A percentile compares a stretch with the other conserved stretches of the same genome.
Evolutionary conservation across 805 yeast genomes (phyloP).

Genomic region (Candida xiaguanensis): DNA sequence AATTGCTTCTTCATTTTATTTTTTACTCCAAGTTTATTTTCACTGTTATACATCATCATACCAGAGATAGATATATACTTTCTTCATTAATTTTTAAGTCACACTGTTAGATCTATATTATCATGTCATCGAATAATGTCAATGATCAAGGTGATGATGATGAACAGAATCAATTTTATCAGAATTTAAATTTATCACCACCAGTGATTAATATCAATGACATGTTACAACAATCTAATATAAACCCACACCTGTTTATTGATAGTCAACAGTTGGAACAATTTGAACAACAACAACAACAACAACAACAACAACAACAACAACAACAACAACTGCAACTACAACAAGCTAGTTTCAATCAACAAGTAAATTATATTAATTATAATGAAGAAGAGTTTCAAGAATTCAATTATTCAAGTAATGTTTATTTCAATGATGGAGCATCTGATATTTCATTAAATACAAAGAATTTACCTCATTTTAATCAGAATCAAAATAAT

Average conservation of each 20-base stretch:
- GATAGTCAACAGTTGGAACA: conserved; percentile 5
- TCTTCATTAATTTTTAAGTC: not conserved
- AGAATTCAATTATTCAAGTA: not conserved
- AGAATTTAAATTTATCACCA: conserved; percentile 30
- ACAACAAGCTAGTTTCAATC: not conserved
- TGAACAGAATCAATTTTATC: conserved; percentile 27
- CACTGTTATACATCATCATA: too few species aligned
- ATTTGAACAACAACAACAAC: conserved; percentile 12
- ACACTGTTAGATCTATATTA: not conserved
- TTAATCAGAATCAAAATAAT: conserved; percentile 12
- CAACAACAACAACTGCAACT: not conserved
- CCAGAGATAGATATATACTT: too few species aligned
- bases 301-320: not conserved
- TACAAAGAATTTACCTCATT: not conserved
- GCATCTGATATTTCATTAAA: conserved; percentile 6
- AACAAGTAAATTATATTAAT: not conserved
- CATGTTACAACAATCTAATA: not conserved
- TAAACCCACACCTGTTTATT: not conserved
- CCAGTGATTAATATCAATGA: conserved; percentile 10
- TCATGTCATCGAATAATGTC: not conserved
- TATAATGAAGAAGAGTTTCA: not conserved
- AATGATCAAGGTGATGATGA: conserved; percentile 11
- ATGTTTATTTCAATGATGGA: conserved; percentile 1
- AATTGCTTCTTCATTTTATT: too few species aligned
- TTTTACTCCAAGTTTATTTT: too few species aligned